Evolutionary conservation across 495 filamentous ascomycete genomes (phyloP).

Genomic region (Neurospora sp.): DNA sequence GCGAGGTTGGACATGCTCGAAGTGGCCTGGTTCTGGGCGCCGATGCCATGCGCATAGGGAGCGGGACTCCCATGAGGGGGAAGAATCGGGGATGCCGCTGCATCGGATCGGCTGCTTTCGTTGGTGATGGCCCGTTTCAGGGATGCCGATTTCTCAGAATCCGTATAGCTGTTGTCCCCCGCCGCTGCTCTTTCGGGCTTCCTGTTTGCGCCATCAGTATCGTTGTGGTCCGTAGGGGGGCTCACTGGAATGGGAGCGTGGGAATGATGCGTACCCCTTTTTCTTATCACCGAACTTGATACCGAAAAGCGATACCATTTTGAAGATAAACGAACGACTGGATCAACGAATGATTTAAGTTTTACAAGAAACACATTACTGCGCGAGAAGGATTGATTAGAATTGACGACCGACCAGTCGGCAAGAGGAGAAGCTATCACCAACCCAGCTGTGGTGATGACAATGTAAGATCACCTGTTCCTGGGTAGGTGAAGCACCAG

Average conservation of each 20-base stretch:
- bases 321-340: slow-evolving; percentile 9
- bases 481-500: background rate
- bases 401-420: background rate
- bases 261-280: slow-evolving; percentile 24
- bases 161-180: slow-evolving; percentile 21
- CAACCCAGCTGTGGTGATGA: background rate
- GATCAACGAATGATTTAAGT: slow-evolving; percentile 6
- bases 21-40: slow-evolving; percentile 24
- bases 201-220: slow-evolving; percentile 17
- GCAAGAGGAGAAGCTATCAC: background rate
- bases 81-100: slow-evolving; percentile 20
- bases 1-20: slow-evolving; percentile 29
- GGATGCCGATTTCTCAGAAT: slow-evolving; percentile 21
- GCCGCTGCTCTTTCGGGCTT: slow-evolving; percentile 21
- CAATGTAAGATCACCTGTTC: background rate
- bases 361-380: slow-evolving; percentile 12
- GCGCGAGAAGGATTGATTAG: background rate
- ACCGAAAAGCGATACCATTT: slow-evolving; percentile 42
- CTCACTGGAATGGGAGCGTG: background rate
- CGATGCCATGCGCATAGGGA: slow-evolving; percentile 19
- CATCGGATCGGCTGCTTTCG: slow-evolving; percentile 23
- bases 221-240: slow-evolving; percentile 1
- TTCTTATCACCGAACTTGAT: slow-evolving; percentile 39
- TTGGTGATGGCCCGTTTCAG: slow-evolving; percentile 15
- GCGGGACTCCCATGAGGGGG: background rate